phyloP scores from a whole-genome alignment of 176 grass and related monocot genomes.

The Puccinellia tenuiflora region DNA sequence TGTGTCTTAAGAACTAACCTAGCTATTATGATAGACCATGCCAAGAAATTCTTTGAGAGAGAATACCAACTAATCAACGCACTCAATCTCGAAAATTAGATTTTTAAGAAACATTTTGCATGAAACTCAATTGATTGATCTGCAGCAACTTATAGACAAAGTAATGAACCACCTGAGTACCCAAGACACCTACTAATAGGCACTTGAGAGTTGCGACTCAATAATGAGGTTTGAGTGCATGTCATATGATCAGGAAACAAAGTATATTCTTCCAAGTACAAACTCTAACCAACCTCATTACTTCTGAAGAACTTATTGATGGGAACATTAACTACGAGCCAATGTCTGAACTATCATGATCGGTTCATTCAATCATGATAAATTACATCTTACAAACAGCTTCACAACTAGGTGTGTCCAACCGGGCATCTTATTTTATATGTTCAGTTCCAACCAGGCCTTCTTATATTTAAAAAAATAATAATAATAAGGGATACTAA shows the following conservation, averaged over 20 bases:
- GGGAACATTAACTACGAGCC: background rate
- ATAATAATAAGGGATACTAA: background rate
- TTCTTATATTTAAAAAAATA: background rate
- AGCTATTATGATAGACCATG: background rate
- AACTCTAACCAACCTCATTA: background rate
- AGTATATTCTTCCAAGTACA: background rate
- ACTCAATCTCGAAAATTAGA: background rate
- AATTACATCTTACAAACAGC: background rate
- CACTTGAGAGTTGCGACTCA: background rate
- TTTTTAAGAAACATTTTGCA: background rate
- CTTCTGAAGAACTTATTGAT: background rate
- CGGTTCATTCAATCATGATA: background rate
- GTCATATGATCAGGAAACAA: slow-evolving; percentile 2
- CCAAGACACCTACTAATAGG: background rate
- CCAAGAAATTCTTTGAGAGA: slow-evolving; percentile 1
- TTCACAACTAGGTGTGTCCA: background rate
- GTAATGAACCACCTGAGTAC: background rate
- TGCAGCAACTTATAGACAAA: background rate
- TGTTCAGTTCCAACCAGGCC: background rate
- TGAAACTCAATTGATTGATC: background rate
- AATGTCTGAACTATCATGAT: background rate
- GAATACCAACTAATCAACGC: background rate
- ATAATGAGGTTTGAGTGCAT: background rate
- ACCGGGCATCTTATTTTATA: background rate
- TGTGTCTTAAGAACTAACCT: background rate